Base-by-base conservation (phyloP, 2,329 filamentous ascomycete genomes). In the Colletotrichum echinochloae region DNA sequence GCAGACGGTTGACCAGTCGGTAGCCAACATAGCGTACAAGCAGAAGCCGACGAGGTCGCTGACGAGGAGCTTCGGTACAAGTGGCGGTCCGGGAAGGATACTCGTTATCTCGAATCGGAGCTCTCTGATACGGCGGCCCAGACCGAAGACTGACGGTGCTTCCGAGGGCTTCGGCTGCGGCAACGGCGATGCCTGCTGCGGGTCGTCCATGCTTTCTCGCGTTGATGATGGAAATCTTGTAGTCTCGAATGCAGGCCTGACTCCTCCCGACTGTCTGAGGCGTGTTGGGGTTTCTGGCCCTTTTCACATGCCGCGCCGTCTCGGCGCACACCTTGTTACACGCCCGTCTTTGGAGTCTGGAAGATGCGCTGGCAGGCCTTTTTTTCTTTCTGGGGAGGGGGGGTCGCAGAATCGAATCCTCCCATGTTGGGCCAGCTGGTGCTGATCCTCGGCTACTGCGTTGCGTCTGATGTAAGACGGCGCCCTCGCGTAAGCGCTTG, bases 401-500 rank as follows among this genome's bases (percentile, higher is more conserved):
- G 64, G 37, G 3, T 33, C n/a, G n/a, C 23, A 18, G 16, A 33
- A 55, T 33, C 20, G 23, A 33, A n/a, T 9, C n/a, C n/a, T 55
- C n/a, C 14, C 30, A 23, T 49, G 16, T 63, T 8, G 20, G 9
- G n/a, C 14, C 6, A n/a, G 16, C 14, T 51, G 35, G 18, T 46
- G 39, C 26, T 16, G 2, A 37, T 44, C 1, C 7, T 39, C 33
- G 4, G 33, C 18, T 33, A 55, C 20, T 26, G 14, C 26, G 6
- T 26, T 12, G 28, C 51, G 39, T 67, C 64, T 71, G 68, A 71
- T 54, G 68, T 71, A 62, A 71, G 68, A 68, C 68, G 59, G 23
- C 46, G 23, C 57, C 68, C 52, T 33, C 57, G 62, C 54, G 68
- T 71, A 71, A 71, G 68, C 68, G 54, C 64, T 59, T 55, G 14